Evolutionary conservation across 1,139 yeast species (phyloP), one percentile per base, ranked within the genome.

Genomic region (Suhomyces chickasaworum): DNA sequence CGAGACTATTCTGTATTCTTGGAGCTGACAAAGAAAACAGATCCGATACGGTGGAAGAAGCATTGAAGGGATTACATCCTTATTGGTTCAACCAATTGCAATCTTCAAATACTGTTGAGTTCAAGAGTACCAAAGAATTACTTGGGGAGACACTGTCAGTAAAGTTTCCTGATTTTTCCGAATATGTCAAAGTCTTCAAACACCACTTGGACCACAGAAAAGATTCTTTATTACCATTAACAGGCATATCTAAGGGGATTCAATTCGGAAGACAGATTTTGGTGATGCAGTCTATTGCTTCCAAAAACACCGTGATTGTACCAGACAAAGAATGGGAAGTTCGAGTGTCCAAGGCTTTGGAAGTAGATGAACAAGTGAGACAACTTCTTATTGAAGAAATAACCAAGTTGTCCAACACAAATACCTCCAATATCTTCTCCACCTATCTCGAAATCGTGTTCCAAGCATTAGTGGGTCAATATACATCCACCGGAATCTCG

Each of bases 41-140:
- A 44, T 75, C 89, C 1, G 96, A 89, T 53, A 80, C 85, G 0
- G 70, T 84, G 12, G 96, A 90, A 57, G 97, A 90, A 62, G 86
- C 97, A 0, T 65, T 65, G n/a, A 81, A 81, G 50, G 98, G 98
- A 0, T 70, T 93, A 23, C 84, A 89, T 59, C 97, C 97, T 0
- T 80, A 87, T 58, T 79, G 85, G 81, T 83, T 79, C 58, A 71
- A 68, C 42, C 63, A 73, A 7, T 59, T 73, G 39, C 78, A 73
- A 54, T 70, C 81, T 0, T 52, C 61, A 1, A 56, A 57, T 13
- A 66, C 71, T 0, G 49, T 51, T 0, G 77, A 71, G n/a, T 69
- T 69, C 52, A 72, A 69, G 37, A 57, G 81, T 0, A 76, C 81
- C 0, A 45, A 64, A 7, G 81, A 78, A 36, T 58, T 78, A 13